Conservation (phyloP, 1,139 yeast genomes). For the Debaryomyces sp. region DNA sequence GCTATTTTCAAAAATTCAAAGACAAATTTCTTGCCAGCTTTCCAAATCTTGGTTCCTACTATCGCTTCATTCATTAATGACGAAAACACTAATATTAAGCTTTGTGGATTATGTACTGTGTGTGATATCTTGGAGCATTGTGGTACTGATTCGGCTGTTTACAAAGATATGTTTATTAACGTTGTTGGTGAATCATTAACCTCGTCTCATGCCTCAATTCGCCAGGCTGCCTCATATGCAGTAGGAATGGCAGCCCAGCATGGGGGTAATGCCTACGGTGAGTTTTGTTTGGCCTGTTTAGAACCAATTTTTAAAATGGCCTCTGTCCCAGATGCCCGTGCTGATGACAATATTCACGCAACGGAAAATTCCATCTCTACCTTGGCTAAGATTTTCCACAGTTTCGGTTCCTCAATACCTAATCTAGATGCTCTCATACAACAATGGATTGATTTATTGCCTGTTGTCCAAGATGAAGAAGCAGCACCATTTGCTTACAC, state of each 20-base stretch:
- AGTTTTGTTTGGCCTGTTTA: constrained; percentile 67
- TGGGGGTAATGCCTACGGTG: constrained; percentile 67
- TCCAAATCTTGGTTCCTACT: constrained; percentile 60
- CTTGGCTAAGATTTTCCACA: constrained; percentile 75
- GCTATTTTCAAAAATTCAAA: constrained; percentile 69
- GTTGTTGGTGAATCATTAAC: constrained; percentile 67
- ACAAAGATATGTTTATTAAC: constrained; percentile 64
- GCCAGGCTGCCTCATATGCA: constrained; percentile 87
- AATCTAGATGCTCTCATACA: constrained; percentile 63
- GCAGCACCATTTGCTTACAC: constrained; percentile 88
- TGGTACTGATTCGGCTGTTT: constrained; percentile 67
- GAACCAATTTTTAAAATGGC: constrained; percentile 77
- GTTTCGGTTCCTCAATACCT: constrained; percentile 59
- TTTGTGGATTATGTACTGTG: constrained; percentile 79
- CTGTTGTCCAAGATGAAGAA: constrained; percentile 80
- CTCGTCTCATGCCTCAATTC: constrained; percentile 69
- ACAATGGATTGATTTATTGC: constrained; percentile 83
- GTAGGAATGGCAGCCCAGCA: constrained; percentile 86
- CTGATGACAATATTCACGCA: constrained; percentile 81
- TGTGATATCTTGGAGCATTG: constrained; percentile 81
- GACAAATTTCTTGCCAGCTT: constrained; percentile 62
- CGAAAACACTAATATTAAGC: constrained; percentile 64
- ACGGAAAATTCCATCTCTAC: constrained; percentile 87
- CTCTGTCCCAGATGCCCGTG: constrained; percentile 80
- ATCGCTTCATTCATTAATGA: constrained; percentile 60